phyloP scores from a whole-genome alignment of 2,329 filamentous ascomycete genomes.

The Aulographum hederae region DNA sequence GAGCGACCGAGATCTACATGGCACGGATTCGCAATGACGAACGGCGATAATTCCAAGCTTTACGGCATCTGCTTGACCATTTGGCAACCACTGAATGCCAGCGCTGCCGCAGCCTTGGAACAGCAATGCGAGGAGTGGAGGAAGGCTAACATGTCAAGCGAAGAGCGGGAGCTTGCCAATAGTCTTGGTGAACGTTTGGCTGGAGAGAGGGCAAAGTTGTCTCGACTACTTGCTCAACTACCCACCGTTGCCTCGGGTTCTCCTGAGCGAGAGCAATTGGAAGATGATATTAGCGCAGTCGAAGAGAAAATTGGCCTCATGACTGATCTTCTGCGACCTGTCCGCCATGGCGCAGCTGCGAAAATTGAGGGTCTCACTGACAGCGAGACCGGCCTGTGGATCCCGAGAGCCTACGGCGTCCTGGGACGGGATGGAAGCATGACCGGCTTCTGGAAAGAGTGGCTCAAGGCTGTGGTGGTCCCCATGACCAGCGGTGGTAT shows the following conservation, averaged over 20 bases:
- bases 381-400: constrained; percentile 91
- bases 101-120: constrained; percentile 70
- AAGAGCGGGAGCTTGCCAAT: constrained; percentile 80
- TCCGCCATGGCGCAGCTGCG: constrained; percentile 83
- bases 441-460: constrained; percentile 95
- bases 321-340: constrained; percentile 83
- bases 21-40: constrained; percentile 98
- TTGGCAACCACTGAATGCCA: constrained; percentile 73
- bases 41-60: constrained; percentile 75
- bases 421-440: constrained; percentile 68
- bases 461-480: constrained; percentile 82
- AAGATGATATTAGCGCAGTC: constrained; percentile 86
- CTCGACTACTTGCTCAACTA: constrained; percentile 67
- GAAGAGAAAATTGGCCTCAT: constrained; percentile 96
- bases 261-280: constrained; percentile 60
- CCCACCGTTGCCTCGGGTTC: constrained; percentile 68
- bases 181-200: constrained; percentile 81
- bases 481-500: constrained; percentile 86
- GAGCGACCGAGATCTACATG: constrained; percentile 89
- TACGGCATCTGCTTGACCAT: constrained; percentile 84
- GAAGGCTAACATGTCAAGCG: constrained; percentile 59
- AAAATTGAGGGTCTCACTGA: constrained; percentile 95
- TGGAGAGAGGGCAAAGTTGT: constrained; percentile 73
- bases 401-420: constrained; percentile 81
- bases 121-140: constrained; percentile 36